Percentiles rank a stretch among this genome's conserved stretches.
Conservation (phyloP, 31 red algal genomes). For the Endocladia muricata region DNA sequence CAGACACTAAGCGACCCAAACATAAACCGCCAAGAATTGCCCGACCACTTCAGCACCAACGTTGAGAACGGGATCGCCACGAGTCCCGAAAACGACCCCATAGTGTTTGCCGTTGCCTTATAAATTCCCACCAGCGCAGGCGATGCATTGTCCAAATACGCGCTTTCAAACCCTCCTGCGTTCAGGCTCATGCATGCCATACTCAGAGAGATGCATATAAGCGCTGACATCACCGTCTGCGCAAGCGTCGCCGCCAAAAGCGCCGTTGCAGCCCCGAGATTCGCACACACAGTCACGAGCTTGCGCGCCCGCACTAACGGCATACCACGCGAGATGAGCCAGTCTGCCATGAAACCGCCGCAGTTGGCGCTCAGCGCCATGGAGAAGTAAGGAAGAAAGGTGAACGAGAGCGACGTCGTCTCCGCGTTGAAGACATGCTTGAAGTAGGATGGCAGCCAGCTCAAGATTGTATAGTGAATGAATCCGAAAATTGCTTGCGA, state of each 20-base stretch:
- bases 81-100: constrained; percentile 32
- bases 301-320: constrained; percentile 31
- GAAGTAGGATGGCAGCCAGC: constrained; percentile 74
- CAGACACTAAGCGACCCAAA: constrained; percentile 38
- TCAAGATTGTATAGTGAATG: constrained; percentile 59
- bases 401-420: constrained; percentile 49
- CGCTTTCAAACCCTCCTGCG: constrained; percentile 42
- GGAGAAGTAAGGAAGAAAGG: constrained; percentile 50
- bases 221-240: constrained; percentile 15
- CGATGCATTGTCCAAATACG: constrained; percentile 42
- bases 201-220: constrained; percentile 34
- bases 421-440: constrained; percentile 38
- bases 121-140: constrained; percentile 47
- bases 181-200: constrained; percentile 42
- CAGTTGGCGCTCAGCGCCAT: constrained; percentile 54
- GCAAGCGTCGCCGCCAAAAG: constrained; percentile 23
- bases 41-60: constrained; percentile 27
- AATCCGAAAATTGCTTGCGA: constrained; percentile 43
- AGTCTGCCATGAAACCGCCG: constrained; percentile 58
- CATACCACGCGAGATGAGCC: constrained; percentile 32
- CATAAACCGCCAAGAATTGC: constrained; percentile 38
- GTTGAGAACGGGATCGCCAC: constrained; percentile 59
- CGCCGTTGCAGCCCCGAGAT: constrained; percentile 31
- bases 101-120: constrained; percentile 51
- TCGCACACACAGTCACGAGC: constrained; percentile 26